Evolutionary conservation across 176 grass and related monocot genomes (phyloP), one percentile per base, ranked within the genome.

Genomic region (Carex littledalei): DNA sequence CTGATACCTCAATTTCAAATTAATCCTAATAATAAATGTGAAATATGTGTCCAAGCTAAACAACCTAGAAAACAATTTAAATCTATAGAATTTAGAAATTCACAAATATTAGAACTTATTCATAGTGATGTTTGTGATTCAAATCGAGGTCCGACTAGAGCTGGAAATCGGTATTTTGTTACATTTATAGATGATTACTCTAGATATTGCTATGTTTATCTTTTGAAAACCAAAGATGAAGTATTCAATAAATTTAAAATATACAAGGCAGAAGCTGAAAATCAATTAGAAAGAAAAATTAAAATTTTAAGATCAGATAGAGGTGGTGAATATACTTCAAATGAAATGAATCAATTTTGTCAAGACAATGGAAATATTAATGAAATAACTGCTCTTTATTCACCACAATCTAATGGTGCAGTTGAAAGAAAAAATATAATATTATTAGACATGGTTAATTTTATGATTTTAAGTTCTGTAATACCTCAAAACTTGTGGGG

Each of bases 211-310:
- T n/a, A n/a, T n/a, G n/a, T n/a, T n/a, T n/a, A n/a, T 53, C 43
- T 71, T 56, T 29, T 84, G 4, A 84, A 52, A 53, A 70, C 61
- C 2, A 84, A 84, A 84, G 81, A 84, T 54, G 62, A 84, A 18
- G 49, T 67, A 26, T 50, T 84, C 17, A 70, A 17, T 16, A 84
- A 84, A 84, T 52, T 84, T 69, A 32, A 84, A 72, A 31, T 17
- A 10, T 84, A 69, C 18, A 84, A 84, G 55, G 16, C 34, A 7
- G 7, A 84, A 69, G 4, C n/a, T 18, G 82, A 84, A 70, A 84
- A 84, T 58, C 43, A 84, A 67, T 26, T 32, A 43, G 63, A 84
- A 53, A 70, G 17, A 52, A 52, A 37, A 71, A 72, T 84, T 31
- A 84, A 84, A 72, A 69, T 47, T 47, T 54, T 84, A 54, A 67